A percentile compares a stretch with the other conserved stretches of the same genome.
Conservation (phyloP, 2,329 filamentous ascomycete species). For the Clarireedia monteithiana region DNA sequence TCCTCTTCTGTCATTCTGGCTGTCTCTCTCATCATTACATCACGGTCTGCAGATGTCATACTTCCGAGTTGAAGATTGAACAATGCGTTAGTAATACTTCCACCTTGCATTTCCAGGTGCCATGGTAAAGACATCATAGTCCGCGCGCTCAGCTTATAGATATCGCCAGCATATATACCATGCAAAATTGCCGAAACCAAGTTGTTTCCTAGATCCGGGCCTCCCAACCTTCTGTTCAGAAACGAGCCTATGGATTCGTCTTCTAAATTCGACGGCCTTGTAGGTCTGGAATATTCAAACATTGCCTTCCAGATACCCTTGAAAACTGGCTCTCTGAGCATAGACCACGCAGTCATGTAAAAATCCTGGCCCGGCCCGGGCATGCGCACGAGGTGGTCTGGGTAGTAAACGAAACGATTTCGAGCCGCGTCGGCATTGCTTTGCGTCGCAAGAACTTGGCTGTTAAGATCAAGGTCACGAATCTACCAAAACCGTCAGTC, state of each 20-base stretch:
- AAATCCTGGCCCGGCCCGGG: constrained; percentile 37
- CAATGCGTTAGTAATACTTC: constrained; percentile 11
- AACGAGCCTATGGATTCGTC: constrained; percentile 71
- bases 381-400: constrained; percentile 66
- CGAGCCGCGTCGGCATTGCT: constrained; percentile 42
- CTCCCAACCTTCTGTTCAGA: constrained; percentile 44
- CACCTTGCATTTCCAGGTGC: constrained; percentile 16
- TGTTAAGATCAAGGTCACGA: constrained; percentile 45
- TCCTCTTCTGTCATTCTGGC: neutral
- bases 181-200: constrained; percentile 69
- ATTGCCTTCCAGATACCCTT: constrained; percentile 30
- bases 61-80: neutral
- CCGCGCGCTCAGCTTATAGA: constrained; percentile 69
- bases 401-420: constrained; percentile 82
- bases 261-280: constrained; percentile 30
- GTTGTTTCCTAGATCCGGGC: constrained; percentile 56
- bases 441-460: constrained; percentile 47
- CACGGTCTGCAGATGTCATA: neutral
- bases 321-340: constrained; percentile 50
- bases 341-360: constrained; percentile 24
- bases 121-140: constrained; percentile 38
- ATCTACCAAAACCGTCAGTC: constrained; percentile 36
- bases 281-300: constrained; percentile 28
- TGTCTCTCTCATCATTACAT: neutral
- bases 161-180: constrained; percentile 88